Base-by-base conservation (phyloP, 2,329 filamentous ascomycete species). In the Tympanopsis confertula region DNA sequence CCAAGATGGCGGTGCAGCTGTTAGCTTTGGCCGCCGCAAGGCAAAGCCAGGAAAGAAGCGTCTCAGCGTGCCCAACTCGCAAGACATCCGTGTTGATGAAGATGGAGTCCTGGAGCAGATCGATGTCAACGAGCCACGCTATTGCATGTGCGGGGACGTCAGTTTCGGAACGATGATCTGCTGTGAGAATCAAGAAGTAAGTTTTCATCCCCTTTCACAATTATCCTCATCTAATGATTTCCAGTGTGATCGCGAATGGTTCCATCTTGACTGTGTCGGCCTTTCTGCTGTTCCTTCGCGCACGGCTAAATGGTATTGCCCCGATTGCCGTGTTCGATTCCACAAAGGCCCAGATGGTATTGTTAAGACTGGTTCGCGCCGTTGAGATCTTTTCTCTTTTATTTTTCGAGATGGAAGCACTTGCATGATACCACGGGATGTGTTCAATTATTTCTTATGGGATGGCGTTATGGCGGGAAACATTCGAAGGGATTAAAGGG, bases 221-320 rank as follows among this genome's bases (percentile, higher is more conserved):
- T 39, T 28, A 29, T 42, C 33, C 39, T 37, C 38, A 14, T 44
- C 56, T 44, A 52, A 29, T 13, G 22, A 18, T 5, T 38, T 28
- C 12, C 45, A 78, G 67, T 81, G 76, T 54, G 72, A 78, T 44
- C 69, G 65, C 32, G 74, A 80, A 55, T 81, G 76, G 76, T 81
- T 81, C 51, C 76, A 81, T 48, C 64, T 80, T 35, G 62, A 65
- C 24, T 81, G 76, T 44, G 66, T 81, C 19, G 65, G 67, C 13
- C 58, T 81, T 14, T 61, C 61, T 5, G 71, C 74, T 38, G 62
- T 74, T 20, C 76, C 76, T 5, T 65, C 66, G n/a, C 64, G 74
- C 18, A 67, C 73, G 12, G 65, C 68, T 10, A 78, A 77, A 53
- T 81, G 76, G 76, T 81, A 74, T 48, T 81, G 76, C 54, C 74